Conservation (phyloP, 768 basidiomycete genomes). For the Boletus sensibilis region DNA sequence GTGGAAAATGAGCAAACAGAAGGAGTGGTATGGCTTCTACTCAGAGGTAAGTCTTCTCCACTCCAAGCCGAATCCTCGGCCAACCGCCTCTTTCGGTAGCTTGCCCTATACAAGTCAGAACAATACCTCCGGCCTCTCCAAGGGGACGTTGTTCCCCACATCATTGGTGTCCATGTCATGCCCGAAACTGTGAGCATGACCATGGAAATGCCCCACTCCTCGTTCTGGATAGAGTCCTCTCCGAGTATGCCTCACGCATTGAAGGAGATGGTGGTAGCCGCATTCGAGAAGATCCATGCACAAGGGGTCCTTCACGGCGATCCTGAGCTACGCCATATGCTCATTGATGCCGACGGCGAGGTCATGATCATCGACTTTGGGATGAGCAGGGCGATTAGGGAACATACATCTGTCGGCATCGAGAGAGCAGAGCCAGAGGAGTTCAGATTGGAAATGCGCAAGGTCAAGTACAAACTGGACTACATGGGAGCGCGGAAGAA, state of each 20-base stretch:
- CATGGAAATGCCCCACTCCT: conserved; percentile 55
- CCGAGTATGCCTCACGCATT: conserved; percentile 53
- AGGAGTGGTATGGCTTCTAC: conserved; percentile 40
- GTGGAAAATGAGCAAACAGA: conserved; percentile 33
- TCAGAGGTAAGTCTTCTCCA: conserved; percentile 35
- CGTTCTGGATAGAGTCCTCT: conserved; percentile 63
- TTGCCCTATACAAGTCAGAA: conserved; percentile 49
- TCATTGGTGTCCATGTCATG: conserved; percentile 50
- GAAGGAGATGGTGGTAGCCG: conserved; percentile 51
- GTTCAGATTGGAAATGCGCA: conserved; percentile 51
- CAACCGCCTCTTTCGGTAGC: conserved; percentile 34
- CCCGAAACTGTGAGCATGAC: conserved; percentile 40
- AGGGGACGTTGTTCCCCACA: conserved; percentile 49
- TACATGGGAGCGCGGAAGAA: conserved; percentile 36
- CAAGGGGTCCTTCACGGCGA: conserved; percentile 50
- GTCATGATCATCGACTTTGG: conserved; percentile 59
- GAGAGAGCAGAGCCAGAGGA: conserved; percentile 39
- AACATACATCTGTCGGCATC: conserved; percentile 36
- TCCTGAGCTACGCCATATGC: conserved; percentile 49
- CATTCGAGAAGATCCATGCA: conserved; percentile 48
- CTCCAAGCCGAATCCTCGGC: conserved; percentile 10
- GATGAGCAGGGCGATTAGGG: conserved; percentile 32
- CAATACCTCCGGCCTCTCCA: conserved; percentile 50
- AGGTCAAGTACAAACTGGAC: conserved; percentile 56
- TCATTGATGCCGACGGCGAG: conserved; percentile 52